Percentiles rank a stretch among this genome's conserved stretches.
Conservation (phyloP, 1,284 basidiomycete species). For the Sporisorium graminicola region DNA sequence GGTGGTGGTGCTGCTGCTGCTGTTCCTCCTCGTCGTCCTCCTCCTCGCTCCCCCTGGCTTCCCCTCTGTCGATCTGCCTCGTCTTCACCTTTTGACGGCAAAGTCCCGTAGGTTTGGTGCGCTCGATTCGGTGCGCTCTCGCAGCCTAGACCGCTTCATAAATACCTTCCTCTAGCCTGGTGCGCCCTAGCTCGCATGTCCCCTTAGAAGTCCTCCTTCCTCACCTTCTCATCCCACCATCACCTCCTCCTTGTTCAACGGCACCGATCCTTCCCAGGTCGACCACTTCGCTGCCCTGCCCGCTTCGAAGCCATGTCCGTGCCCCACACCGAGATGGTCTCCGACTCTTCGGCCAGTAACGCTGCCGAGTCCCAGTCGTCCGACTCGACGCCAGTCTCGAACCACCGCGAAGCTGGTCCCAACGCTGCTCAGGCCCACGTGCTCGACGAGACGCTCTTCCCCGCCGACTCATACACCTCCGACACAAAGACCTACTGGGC, state of each 20-base stretch:
- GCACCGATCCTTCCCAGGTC: slow-evolving; percentile 7
- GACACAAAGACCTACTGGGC: slow-evolving; percentile 70
- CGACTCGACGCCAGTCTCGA: slow-evolving; percentile 16
- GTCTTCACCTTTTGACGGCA: neutral
- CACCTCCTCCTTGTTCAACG: no score
- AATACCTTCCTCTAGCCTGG: neutral
- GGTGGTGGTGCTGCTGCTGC: no score
- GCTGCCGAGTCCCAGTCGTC: slow-evolving; percentile 16
- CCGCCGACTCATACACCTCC: slow-evolving; percentile 62
- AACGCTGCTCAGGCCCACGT: slow-evolving; percentile 26
- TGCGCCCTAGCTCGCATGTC: neutral
- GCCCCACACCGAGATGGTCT: slow-evolving; percentile 22
- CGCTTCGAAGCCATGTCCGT: slow-evolving; percentile 16
- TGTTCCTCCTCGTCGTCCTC: neutral
- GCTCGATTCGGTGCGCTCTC: neutral
- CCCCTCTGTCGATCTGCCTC: slow-evolving; percentile 1
- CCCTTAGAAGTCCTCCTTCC: neutral
- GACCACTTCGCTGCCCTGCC: neutral
- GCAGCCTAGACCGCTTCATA: neutral
- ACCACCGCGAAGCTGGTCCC: neutral
- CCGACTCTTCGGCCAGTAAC: slow-evolving; percentile 13
- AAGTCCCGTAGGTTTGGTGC: neutral
- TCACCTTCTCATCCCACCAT: neutral
- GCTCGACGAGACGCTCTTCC: slow-evolving; percentile 64
- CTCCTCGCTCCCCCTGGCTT: no score